Evolutionary conservation across 352 stramenopile genomes (phyloP), one percentile per base, ranked within the genome.

Genomic region (Thalassiosira hispida): DNA sequence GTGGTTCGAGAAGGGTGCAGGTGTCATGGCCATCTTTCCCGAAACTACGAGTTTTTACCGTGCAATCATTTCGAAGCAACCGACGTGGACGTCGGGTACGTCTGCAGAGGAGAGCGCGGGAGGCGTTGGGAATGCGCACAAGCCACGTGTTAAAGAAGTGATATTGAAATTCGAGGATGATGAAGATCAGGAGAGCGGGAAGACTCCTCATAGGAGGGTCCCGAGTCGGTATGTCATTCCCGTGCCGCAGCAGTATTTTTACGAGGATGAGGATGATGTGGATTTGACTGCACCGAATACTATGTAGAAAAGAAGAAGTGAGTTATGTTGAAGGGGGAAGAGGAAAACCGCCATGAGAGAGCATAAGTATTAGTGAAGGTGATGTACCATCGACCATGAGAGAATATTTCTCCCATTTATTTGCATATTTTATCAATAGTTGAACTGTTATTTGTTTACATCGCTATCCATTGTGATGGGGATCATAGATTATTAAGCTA

Each of bases 21-120:
- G 91, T 66, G 96, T 98, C 38, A 97, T 98, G 94, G 97, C 97
- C 49, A 97, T 99, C 81, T 99, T 98, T 83, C 97, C 97, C 5
- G 97, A 98, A 88, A 99, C 96, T 12, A 98, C 96, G 14, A 97
- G 91, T 59, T 99, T 99, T 83, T 99, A 98, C 78, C 90, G 95
- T 22, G 95, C 94, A 29, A 95, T 96, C 11, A 93, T 99, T 29
- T 94, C 92, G 29, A 96, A 95, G 68, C 85, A 96, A 27, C 96
- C 96, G 14, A 96, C 97, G 42, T 96, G 95, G 88, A 79, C 76
- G 16, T 66, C 55, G 22, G 77, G 77, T 0, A 75, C 47, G 11
- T 74, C 74, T 11, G 75, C 71, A 0, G 75, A 75, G 12, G 60
- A 74, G 20, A 80, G 63, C 20, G 59, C 56, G 12, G 56, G 63